phyloP scores from a whole-genome alignment of 2,329 filamentous ascomycete species.

The Annulohypoxylon truncatum region DNA sequence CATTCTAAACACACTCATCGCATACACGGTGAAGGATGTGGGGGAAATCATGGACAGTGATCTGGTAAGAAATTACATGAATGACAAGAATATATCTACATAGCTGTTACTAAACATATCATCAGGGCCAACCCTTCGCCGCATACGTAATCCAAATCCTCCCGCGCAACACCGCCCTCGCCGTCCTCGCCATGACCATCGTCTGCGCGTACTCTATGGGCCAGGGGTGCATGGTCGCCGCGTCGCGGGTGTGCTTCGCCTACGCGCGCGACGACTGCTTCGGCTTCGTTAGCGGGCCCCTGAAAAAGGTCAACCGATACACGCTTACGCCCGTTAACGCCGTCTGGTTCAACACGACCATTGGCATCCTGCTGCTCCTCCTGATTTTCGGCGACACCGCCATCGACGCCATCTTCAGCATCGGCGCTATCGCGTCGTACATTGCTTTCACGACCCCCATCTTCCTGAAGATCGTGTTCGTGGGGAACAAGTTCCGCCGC shows the following conservation, averaged over 20 bases:
- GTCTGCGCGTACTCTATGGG: slow-evolving; percentile 78
- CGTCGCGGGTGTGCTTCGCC: slow-evolving; percentile 75
- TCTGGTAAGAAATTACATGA: slow-evolving; percentile 54
- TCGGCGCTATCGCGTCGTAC: slow-evolving; percentile 76
- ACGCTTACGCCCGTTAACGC: slow-evolving; percentile 77
- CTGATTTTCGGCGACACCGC: slow-evolving; percentile 73
- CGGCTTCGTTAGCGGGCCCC: slow-evolving; percentile 64
- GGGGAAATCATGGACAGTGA: slow-evolving; percentile 67
- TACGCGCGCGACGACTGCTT: slow-evolving; percentile 80
- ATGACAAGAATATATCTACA: not conserved
- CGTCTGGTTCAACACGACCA: slow-evolving; percentile 72
- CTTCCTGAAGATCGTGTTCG: slow-evolving; percentile 68
- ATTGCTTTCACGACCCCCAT: slow-evolving; percentile 70
- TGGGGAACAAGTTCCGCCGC: slow-evolving; percentile 71
- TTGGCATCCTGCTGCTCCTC: slow-evolving; percentile 70
- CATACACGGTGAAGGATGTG: slow-evolving; percentile 77
- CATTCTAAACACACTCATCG: slow-evolving; percentile 78
- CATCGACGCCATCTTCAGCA: slow-evolving; percentile 76
- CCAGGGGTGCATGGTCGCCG: slow-evolving; percentile 76
- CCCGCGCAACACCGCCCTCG: slow-evolving; percentile 68
- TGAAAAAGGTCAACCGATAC: slow-evolving; percentile 68
- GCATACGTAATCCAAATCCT: slow-evolving; percentile 76
- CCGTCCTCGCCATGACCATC: slow-evolving; percentile 73
- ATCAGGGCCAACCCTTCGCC: slow-evolving; percentile 72
- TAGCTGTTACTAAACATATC: not conserved